Conservation (phyloP, 768 basidiomycete genomes). For the Cyclocybe cylindracea region DNA sequence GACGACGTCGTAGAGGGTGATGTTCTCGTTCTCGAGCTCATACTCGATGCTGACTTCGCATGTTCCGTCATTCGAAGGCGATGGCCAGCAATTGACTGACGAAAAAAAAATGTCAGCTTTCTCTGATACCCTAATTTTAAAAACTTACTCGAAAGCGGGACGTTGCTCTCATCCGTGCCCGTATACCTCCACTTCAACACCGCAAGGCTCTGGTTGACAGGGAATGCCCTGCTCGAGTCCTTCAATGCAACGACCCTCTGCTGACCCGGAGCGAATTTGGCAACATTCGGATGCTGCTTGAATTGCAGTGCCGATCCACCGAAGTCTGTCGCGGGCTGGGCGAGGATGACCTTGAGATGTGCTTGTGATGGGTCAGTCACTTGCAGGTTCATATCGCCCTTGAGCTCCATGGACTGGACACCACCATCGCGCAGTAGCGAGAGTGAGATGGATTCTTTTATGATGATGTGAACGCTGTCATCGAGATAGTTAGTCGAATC, state of each 20-base stretch:
- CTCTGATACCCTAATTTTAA: background rate
- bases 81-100: conserved; percentile 95
- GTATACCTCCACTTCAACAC: conserved; percentile 93
- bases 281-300: conserved; percentile 96
- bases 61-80: conserved; percentile 87
- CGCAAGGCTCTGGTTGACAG: conserved; percentile 81
- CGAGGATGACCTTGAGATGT: conserved; percentile 69
- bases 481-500: background rate
- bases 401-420: conserved; percentile 85
- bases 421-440: conserved; percentile 90
- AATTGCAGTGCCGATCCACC: conserved; percentile 78
- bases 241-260: conserved; percentile 75
- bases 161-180: conserved; percentile 87
- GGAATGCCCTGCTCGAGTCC: conserved; percentile 81
- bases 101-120: background rate
- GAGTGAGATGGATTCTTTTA: conserved; percentile 82
- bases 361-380: conserved; percentile 77
- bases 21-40: conserved; percentile 84
- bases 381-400: conserved; percentile 92
- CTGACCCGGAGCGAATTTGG: conserved; percentile 74
- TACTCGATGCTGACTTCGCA: conserved; percentile 97
- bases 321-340: conserved; percentile 55
- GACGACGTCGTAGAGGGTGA: conserved; percentile 81
- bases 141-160: conserved; percentile 85
- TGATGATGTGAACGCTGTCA: conserved; percentile 77